phyloP scores from a whole-genome alignment of 2,329 filamentous ascomycete genomes.

The Hawksworthiomyces lignivorus region DNA sequence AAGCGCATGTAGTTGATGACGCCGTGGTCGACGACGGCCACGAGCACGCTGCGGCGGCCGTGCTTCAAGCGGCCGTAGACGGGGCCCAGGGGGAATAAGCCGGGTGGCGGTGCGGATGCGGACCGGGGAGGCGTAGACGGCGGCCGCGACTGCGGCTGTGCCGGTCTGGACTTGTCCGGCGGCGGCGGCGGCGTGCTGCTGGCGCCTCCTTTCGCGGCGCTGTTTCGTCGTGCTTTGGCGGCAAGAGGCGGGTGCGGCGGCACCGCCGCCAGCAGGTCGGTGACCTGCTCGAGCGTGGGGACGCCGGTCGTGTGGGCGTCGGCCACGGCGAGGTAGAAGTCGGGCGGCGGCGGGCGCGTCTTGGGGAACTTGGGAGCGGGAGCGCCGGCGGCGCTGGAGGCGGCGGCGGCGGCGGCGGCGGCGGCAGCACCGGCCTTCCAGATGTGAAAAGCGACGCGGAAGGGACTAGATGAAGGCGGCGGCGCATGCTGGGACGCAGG shows the following conservation, averaged over 20 bases:
- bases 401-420: background rate
- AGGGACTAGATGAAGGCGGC: constrained; percentile 41
- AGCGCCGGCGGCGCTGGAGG: no score
- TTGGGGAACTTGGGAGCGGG: constrained; percentile 61
- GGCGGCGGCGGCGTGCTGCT: constrained; percentile 12
- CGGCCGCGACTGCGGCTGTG: background rate
- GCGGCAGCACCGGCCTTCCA: constrained; percentile 7
- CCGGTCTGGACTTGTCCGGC: no score
- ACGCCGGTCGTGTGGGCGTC: constrained; percentile 64
- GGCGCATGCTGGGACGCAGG: constrained; percentile 12
- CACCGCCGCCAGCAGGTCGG: constrained; percentile 62
- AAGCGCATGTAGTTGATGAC: constrained; percentile 82
- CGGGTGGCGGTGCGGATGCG: background rate
- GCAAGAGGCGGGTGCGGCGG: constrained; percentile 55
- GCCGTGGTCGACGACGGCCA: constrained; percentile 85
- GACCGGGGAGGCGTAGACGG: background rate
- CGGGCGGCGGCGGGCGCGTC: constrained; percentile 65
- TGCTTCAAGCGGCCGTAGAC: constrained; percentile 76
- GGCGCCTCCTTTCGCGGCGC: constrained; percentile 19
- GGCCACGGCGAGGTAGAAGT: constrained; percentile 78
- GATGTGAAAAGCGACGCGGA: constrained; percentile 46
- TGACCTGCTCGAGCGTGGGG: constrained; percentile 66
- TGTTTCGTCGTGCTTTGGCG: no score
- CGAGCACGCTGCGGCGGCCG: constrained; percentile 72
- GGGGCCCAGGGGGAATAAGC: constrained; percentile 18